Evolutionary conservation across 371 early-diverging fungal species (phyloP).

Genomic region (Haplosporangium sp.): DNA sequence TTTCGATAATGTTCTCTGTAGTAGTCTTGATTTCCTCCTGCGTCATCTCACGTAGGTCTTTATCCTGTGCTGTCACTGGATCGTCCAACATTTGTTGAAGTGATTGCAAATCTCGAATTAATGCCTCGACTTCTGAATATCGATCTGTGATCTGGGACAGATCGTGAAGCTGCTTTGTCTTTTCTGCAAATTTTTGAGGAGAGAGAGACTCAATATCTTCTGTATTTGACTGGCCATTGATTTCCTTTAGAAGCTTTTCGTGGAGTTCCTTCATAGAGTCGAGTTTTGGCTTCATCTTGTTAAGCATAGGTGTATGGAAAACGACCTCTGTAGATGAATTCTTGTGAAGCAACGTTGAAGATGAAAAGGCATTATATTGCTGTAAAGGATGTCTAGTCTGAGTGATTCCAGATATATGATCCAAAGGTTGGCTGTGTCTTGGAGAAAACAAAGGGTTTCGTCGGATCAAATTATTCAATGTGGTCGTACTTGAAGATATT

Average conservation of each 20-base stretch:
- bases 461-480: conserved; percentile 7
- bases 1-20: conserved; percentile 33
- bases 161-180: conserved; percentile 51
- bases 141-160: conserved; percentile 42
- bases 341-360: conserved; percentile 1
- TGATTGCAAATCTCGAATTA: conserved; percentile 29
- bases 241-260: conserved; percentile 39
- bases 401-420: not conserved
- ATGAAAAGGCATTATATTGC: conserved; percentile 4
- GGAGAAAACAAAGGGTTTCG: not conserved
- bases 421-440: not conserved
- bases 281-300: conserved; percentile 52
- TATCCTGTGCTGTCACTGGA: conserved; percentile 45
- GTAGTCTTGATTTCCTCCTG: conserved; percentile 66
- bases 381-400: not conserved
- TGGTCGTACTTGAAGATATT: not conserved
- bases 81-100: conserved; percentile 52
- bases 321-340: not conserved
- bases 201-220: conserved; percentile 16
- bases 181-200: conserved; percentile 44
- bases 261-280: conserved; percentile 45
- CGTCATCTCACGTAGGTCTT: conserved; percentile 68
- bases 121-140: conserved; percentile 26
- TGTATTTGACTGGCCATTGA: conserved; percentile 27
- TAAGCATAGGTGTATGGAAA: conserved; percentile 48